Percentiles rank a stretch among this genome's conserved stretches.
Conservation (phyloP, 805 yeast species). For the Candida sakaeoensis region DNA sequence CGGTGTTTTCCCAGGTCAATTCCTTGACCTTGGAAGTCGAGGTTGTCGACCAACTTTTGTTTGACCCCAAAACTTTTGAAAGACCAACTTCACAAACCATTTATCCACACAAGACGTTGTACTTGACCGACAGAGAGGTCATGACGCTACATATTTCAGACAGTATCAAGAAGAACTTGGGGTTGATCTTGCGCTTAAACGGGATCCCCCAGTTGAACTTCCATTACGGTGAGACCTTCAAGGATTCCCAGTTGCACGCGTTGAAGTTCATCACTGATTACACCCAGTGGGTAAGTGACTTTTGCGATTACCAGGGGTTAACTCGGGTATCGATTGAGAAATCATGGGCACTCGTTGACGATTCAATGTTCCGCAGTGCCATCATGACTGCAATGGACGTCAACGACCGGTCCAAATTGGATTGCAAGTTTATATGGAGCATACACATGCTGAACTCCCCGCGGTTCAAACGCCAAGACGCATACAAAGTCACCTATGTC, state of each 20-base stretch:
- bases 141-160: conserved; percentile 14
- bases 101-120: conserved; percentile 7
- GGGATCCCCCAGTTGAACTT: conserved; percentile 14
- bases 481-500: conserved; percentile 4
- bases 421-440: conserved; percentile 18
- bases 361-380: conserved; percentile 19
- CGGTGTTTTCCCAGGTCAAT: not conserved
- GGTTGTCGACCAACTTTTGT: conserved; percentile 7
- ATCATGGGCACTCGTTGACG: conserved; percentile 32
- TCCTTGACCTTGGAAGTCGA: conserved; percentile 4
- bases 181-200: conserved; percentile 11
- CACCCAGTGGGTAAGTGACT: conserved; percentile 4
- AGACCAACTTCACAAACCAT: not conserved
- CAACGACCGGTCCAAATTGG: too few relatives aligned
- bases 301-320: conserved; percentile 9
- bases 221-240: conserved; percentile 27
- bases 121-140: conserved; percentile 21
- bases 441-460: conserved; percentile 19
- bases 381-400: conserved; percentile 1
- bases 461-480: conserved; percentile 15
- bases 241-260: conserved; percentile 22
- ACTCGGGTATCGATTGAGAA: conserved; percentile 18
- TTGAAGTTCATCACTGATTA: conserved; percentile 18
- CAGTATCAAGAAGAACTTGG: conserved; percentile 12
- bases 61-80: too few relatives aligned